These are phyloP conservation scores for Xylaria sp. DNA, from an alignment of 495 filamentous ascomycete species.

Conservation along the genomic window DNA sequence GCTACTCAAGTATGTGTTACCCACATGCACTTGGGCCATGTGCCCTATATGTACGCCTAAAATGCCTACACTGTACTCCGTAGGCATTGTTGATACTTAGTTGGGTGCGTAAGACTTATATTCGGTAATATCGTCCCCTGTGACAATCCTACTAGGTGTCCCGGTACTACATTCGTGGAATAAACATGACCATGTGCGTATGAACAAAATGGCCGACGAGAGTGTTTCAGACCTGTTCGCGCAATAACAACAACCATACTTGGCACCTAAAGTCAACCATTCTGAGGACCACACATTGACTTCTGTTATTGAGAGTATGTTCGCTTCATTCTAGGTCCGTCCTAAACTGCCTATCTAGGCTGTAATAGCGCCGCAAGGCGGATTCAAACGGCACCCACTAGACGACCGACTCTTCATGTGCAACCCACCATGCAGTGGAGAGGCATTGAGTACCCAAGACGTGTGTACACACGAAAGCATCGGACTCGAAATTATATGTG, in stretches of 20 bases:
- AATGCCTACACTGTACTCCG: neutral
- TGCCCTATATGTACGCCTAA: neutral
- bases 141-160: neutral
- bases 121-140: neutral
- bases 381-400: neutral
- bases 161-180: neutral
- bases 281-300: neutral
- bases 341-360: neutral
- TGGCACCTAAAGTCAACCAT: neutral
- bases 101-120: neutral
- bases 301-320: neutral
- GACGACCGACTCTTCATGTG: neutral
- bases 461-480: neutral
- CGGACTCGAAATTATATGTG: neutral
- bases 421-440: neutral
- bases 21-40: neutral
- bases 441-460: neutral
- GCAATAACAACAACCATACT: neutral
- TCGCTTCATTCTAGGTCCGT: neutral
- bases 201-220: neutral
- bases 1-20: neutral
- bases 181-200: neutral
- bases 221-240: constrained; percentile 2
- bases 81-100: neutral
- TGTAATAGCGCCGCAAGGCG: neutral